Percentiles rank a stretch among this genome's conserved stretches.
phyloP scores from a whole-genome alignment of 495 filamentous ascomycete genomes.

The Penicillium riverlandense region DNA sequence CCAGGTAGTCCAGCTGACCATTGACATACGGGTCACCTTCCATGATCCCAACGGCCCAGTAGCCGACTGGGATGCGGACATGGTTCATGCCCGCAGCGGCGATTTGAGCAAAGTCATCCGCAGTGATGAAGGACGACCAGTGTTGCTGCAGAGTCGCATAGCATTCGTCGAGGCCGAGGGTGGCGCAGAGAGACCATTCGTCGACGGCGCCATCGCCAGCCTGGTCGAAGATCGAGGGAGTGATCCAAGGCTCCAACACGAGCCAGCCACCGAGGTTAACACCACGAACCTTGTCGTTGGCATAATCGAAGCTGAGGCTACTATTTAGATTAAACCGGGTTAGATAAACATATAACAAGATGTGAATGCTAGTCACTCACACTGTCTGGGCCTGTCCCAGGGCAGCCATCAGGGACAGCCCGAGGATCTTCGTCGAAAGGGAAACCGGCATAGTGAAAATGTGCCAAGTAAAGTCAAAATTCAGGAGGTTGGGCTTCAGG shows the following conservation, averaged over 20 bases:
- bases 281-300: slow-evolving; percentile 40
- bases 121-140: slow-evolving; percentile 60
- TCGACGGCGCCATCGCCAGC: slow-evolving; percentile 48
- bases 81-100: slow-evolving; percentile 61
- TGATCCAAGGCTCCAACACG: slow-evolving; percentile 58
- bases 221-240: slow-evolving; percentile 53
- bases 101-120: slow-evolving; percentile 62
- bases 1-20: slow-evolving; percentile 61
- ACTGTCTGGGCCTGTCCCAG: slow-evolving; percentile 26
- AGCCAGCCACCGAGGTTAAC: slow-evolving; percentile 56
- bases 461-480: slow-evolving; percentile 5
- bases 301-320: slow-evolving; percentile 37
- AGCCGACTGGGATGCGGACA: slow-evolving; percentile 73
- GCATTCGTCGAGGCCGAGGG: slow-evolving; percentile 45
- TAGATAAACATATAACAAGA: not conserved
- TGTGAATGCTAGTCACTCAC: slow-evolving; percentile 19
- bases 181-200: slow-evolving; percentile 51
- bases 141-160: slow-evolving; percentile 40
- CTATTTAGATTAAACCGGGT: slow-evolving; percentile 14
- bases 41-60: slow-evolving; percentile 60
- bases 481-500: slow-evolving; percentile 19
- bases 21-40: slow-evolving; percentile 64
- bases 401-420: slow-evolving; percentile 26
- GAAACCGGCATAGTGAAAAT: slow-evolving; percentile 27
- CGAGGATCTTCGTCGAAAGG: slow-evolving; percentile 27